Base-by-base conservation (phyloP, 2,329 filamentous ascomycete genomes). In the Aspergillus brunneoviolaceus region DNA sequence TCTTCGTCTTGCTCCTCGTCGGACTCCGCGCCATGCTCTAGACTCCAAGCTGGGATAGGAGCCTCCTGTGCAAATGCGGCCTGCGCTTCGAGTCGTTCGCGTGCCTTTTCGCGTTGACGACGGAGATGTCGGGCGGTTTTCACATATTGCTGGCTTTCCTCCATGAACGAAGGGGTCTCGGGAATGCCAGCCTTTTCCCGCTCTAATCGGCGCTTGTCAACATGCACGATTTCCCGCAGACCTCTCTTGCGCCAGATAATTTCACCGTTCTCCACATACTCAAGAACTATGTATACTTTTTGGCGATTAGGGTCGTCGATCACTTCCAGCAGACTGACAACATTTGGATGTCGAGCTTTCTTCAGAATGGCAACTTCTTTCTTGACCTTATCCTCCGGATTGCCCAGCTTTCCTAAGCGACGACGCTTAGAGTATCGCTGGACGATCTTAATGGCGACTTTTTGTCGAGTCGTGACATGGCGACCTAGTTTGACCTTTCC, bases 371-470 rank as follows among this genome's bases (percentile, higher is more conserved):
- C 95, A 64, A 99, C 96, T 79, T 99, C 95, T 73, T 90, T 89
- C 80, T 96, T 97, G 58, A 94, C 89, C 72, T 90, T 90, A 65
- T 84, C 81, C 70, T 89, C 86, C 19, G 87, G 85, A 61, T 86
- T 86, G n/a, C 84, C 86, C 45, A 86, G 77, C 69, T 86, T 86
- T 56, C 95, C 95, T n/a, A 99, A 83, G 27, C 94, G 90, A 58
- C 93, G 88, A 69, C 91, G 92, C 79, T 96, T 97, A 55, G 94
- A 96, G 73, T 95, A 96, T 42, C 95, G 88, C 60, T 96, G 92
- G 51, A 99, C 96, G 69, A 99, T 99, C 80, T 99, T 99, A 83
- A 99, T 97, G 59, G 95, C 95, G 4, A 99, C 94, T 72, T 89
- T 89, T 56, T 91, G 88, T 62, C 85, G 84, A 1, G 86, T 92